These are phyloP conservation scores for Saturnispora dispora DNA, from an alignment of 805 yeast species.

Conservation along the genomic window DNA sequence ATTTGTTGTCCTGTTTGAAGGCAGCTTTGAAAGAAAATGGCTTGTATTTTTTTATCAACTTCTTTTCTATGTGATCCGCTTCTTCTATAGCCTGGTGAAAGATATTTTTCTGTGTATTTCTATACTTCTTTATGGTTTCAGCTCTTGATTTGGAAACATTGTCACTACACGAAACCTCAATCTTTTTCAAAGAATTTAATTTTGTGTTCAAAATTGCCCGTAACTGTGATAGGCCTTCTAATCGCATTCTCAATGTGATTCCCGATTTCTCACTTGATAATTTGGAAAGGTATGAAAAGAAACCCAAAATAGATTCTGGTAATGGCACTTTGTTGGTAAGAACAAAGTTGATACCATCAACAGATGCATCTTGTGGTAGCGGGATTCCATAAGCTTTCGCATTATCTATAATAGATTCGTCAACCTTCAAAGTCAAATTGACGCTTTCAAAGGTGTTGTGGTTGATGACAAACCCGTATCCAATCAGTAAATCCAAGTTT, in stretches of 20 bases:
- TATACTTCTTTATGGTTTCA: slow-evolving; percentile 36
- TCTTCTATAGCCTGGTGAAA: slow-evolving; percentile 38
- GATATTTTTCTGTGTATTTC: slow-evolving; percentile 39
- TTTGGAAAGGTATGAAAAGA: slow-evolving; percentile 48
- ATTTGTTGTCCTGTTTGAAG: slow-evolving; percentile 31
- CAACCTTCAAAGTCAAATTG: slow-evolving; percentile 54
- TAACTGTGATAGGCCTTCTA: slow-evolving; percentile 54
- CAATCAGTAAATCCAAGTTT: slow-evolving; percentile 55
- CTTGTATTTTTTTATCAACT: slow-evolving; percentile 35
- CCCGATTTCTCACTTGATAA: slow-evolving; percentile 36
- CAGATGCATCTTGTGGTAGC: slow-evolving; percentile 32
- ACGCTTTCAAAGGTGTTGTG: slow-evolving; percentile 45
- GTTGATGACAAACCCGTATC: slow-evolving; percentile 67
- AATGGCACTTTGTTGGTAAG: slow-evolving; percentile 21
- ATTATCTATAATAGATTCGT: slow-evolving; percentile 17
- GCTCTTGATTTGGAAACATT: slow-evolving; percentile 19
- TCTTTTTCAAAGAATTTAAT: slow-evolving; percentile 30
- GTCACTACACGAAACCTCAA: slow-evolving; percentile 20
- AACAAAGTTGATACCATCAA: slow-evolving; percentile 32
- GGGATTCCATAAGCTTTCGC: slow-evolving; percentile 31
- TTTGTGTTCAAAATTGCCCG: slow-evolving; percentile 45
- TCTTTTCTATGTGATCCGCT: slow-evolving; percentile 38
- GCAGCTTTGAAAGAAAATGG: slow-evolving; percentile 47
- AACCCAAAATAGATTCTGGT: slow-evolving; percentile 36
- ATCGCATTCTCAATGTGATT: slow-evolving; percentile 42